Evolutionary conservation across 192 early-diverging fungal genomes (phyloP).

Genomic region (Coemansia sp.): DNA sequence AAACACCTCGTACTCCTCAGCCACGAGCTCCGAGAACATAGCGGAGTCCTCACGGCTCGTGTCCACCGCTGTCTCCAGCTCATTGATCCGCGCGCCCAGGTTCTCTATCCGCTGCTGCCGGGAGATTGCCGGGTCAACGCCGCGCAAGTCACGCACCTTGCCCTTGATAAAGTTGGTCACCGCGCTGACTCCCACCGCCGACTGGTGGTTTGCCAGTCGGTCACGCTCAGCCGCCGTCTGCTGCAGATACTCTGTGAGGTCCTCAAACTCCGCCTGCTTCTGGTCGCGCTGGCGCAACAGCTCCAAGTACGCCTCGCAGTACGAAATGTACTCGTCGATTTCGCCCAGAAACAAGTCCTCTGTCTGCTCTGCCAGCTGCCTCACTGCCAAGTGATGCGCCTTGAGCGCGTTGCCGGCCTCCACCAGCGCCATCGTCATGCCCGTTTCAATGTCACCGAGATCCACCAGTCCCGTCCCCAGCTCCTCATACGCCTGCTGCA

Average conservation of each 20-base stretch:
- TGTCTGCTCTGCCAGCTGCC: constrained; percentile 63
- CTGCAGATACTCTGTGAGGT: constrained; percentile 75
- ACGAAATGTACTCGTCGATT: constrained; percentile 82
- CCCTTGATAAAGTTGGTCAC: constrained; percentile 79
- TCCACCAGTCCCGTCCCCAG: constrained; percentile 77
- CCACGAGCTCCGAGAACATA: constrained; percentile 76
- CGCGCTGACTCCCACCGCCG: constrained; percentile 60
- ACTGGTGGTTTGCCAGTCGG: constrained; percentile 61
- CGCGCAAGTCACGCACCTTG: constrained; percentile 87
- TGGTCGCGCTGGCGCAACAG: constrained; percentile 84
- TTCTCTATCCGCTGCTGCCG: constrained; percentile 78
- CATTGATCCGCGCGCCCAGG: constrained; percentile 67
- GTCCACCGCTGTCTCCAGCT: constrained; percentile 85
- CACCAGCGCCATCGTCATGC: constrained; percentile 73
- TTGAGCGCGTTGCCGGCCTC: constrained; percentile 75
- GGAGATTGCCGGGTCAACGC: constrained; percentile 80
- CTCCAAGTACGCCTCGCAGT: constrained; percentile 60
- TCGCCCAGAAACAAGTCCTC: constrained; percentile 68
- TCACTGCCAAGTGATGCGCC: constrained; percentile 66
- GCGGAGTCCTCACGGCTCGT: constrained; percentile 68
- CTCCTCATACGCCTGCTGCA: constrained; percentile 77
- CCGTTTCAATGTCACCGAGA: constrained; percentile 82
- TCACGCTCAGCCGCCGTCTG: constrained; percentile 74
- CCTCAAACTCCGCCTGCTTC: constrained; percentile 96
- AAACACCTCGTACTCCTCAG: constrained; percentile 85